Evolutionary conservation across 2,329 filamentous ascomycete species (phyloP).

Genomic region (Acarospora socialis): DNA sequence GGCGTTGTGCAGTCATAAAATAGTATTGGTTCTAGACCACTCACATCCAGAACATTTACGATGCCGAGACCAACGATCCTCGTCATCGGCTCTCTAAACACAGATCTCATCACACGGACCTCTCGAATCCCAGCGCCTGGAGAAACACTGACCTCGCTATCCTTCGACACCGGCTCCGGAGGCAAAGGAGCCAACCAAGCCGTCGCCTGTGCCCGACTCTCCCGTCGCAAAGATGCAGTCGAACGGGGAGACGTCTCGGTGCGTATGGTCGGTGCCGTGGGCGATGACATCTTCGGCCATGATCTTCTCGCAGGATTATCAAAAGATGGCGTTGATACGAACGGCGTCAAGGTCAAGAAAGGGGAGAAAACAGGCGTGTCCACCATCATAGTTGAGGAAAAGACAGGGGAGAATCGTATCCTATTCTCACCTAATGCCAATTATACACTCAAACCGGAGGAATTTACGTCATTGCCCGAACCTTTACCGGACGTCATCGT

Average conservation of each 20-base stretch:
- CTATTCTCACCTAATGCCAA: slow-evolving; percentile 61
- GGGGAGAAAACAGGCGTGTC: slow-evolving; percentile 52
- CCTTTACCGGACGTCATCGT: slow-evolving; percentile 48
- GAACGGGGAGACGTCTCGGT: slow-evolving; percentile 30
- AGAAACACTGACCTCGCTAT: slow-evolving; percentile 70
- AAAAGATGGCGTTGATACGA: slow-evolving; percentile 47
- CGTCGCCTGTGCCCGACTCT: slow-evolving; percentile 73
- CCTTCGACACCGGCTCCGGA: slow-evolving; percentile 67
- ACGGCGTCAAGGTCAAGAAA: slow-evolving; percentile 34
- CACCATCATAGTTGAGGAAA: slow-evolving; percentile 61
- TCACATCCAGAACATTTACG: no score
- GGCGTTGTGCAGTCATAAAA: no score
- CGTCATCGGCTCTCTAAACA: slow-evolving; percentile 85
- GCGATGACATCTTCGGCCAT: slow-evolving; percentile 50
- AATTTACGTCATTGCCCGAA: slow-evolving; percentile 26
- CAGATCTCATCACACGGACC: slow-evolving; percentile 81
- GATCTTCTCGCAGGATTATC: slow-evolving; percentile 45
- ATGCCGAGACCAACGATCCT: no score
- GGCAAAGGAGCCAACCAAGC: slow-evolving; percentile 96
- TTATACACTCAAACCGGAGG: slow-evolving; percentile 28
- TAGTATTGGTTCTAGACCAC: no score
- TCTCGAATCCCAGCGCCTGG: slow-evolving; percentile 68
- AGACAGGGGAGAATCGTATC: slow-evolving; percentile 62
- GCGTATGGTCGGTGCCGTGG: slow-evolving; percentile 62
- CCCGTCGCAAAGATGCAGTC: slow-evolving; percentile 34